A percentile compares a stretch with the other conserved stretches of the same genome.
Evolutionary conservation across 2,329 filamentous ascomycete species (phyloP).

Genomic region (Botryotinia convoluta): DNA sequence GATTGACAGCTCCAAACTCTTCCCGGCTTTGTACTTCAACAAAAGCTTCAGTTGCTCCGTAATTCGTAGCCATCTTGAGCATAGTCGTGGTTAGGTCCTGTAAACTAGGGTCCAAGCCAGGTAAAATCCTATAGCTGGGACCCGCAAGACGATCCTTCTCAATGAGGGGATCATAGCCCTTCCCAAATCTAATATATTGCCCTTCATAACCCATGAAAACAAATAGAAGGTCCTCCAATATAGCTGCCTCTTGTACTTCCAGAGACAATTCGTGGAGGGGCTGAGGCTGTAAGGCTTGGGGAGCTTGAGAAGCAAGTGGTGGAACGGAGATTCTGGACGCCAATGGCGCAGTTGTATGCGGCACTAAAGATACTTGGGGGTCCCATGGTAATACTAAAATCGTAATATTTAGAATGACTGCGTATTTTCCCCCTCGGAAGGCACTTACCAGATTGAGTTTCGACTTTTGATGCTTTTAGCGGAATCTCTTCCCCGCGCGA

Average conservation of each 20-base stretch:
- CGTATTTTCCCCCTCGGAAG: not conserved
- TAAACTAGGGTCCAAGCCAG: slow-evolving; percentile 86
- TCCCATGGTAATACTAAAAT: slow-evolving; percentile 60
- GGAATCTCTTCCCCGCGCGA: slow-evolving; percentile 32
- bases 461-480: slow-evolving; percentile 43
- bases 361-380: slow-evolving; percentile 72
- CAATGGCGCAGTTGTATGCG: slow-evolving; percentile 56
- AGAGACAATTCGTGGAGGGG: slow-evolving; percentile 69
- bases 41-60: slow-evolving; percentile 86
- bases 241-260: slow-evolving; percentile 79
- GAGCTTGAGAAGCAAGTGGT: slow-evolving; percentile 73
- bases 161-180: slow-evolving; percentile 75
- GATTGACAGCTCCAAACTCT: slow-evolving; percentile 91
- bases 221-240: slow-evolving; percentile 87
- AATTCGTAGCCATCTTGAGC: slow-evolving; percentile 92
- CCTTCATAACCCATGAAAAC: slow-evolving; percentile 98
- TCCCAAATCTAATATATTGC: slow-evolving; percentile 88
- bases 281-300: slow-evolving; percentile 63
- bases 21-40: slow-evolving; percentile 91
- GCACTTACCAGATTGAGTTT: slow-evolving; percentile 49
- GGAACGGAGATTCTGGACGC: slow-evolving; percentile 55
- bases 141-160: slow-evolving; percentile 87
- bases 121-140: slow-evolving; percentile 73
- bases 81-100: slow-evolving; percentile 84
- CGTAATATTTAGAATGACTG: slow-evolving; percentile 16